Base-by-base conservation (phyloP, 2,329 filamentous ascomycete genomes). In the Alternaria solani region DNA sequence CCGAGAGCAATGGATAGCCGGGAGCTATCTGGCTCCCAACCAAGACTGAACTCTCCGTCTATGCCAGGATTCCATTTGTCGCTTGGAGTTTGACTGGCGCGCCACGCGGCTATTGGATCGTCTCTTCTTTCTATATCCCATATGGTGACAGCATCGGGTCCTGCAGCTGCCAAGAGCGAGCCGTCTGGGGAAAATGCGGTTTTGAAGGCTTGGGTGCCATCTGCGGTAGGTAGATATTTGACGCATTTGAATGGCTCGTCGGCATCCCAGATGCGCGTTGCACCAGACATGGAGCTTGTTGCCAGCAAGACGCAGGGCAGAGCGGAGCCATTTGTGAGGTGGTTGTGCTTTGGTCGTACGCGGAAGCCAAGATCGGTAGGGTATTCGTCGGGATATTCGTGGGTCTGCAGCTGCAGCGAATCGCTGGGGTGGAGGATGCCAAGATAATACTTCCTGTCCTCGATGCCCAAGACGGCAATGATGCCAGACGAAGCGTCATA, bases 171-270 rank as follows among this genome's bases (percentile, higher is more conserved):
- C 7, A 84, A 68, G 32, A 81, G 70, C 5, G 62, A 64, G 11
- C 81, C 80, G 51, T 80, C 74, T 2, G 81, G 80, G 1, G 81
- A 81, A 71, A 82, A 84, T 1, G 80, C 74, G 5, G 83, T 68
- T 23, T 80, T 78, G 38, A 79, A 72, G 0, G 78, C 79, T 28
- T 79, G 77, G 14, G 66, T 66, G n/a, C 71, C 62, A 12, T 77
- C 75, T 4, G 70, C 70, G 7, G 71, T 76, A 4, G 71, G 57
- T 4, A 79, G 61, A 23, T 58, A 65, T 23, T 73, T 72, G 16
- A 78, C 43, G 41, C 70, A 70, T 43, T 68, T 70, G 52, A 78
- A 78, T 8, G 76, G 76, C 32, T 73, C 66, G 41, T 75, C 76
- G 12, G 73, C 75, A 57, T 79, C 76, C 78, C 81, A 83, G 32